Conservation (phyloP, 495 filamentous ascomycete species). For the Aspergillus diversus region DNA sequence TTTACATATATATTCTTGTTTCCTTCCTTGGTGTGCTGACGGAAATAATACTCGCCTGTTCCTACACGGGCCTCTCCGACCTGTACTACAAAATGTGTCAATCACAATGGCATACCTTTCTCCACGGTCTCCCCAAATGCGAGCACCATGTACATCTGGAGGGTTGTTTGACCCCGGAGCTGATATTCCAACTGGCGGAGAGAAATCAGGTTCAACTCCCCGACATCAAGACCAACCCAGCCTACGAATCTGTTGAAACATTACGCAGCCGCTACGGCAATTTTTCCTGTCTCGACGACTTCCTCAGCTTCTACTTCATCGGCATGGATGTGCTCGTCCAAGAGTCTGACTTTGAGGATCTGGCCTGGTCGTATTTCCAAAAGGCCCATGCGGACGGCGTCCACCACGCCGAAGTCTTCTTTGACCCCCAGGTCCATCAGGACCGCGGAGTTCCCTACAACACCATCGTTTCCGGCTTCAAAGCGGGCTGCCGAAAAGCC, state of each 20-base stretch:
- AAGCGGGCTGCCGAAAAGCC: conserved; percentile 60
- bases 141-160: conserved; percentile 83
- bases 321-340: conserved; percentile 69
- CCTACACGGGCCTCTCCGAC: not conserved
- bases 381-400: conserved; percentile 67
- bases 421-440: conserved; percentile 77
- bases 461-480: conserved; percentile 63
- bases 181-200: conserved; percentile 69
- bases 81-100: conserved; percentile 37
- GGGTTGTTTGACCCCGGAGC: conserved; percentile 66
- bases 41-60: not conserved
- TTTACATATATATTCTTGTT: not conserved
- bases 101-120: conserved; percentile 57
- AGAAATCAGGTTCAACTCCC: conserved; percentile 67
- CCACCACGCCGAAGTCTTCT: conserved; percentile 77
- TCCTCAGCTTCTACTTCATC: conserved; percentile 77
- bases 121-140: conserved; percentile 71
- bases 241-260: conserved; percentile 62
- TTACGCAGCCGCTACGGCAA: conserved; percentile 61
- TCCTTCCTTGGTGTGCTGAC: not conserved
- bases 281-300: conserved; percentile 76
- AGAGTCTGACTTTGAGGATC: conserved; percentile 67
- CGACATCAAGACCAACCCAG: conserved; percentile 47
- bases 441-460: conserved; percentile 62
- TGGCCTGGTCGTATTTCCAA: conserved; percentile 74